phyloP scores from a whole-genome alignment of 495 filamentous ascomycete species.

The Xylaria curta region DNA sequence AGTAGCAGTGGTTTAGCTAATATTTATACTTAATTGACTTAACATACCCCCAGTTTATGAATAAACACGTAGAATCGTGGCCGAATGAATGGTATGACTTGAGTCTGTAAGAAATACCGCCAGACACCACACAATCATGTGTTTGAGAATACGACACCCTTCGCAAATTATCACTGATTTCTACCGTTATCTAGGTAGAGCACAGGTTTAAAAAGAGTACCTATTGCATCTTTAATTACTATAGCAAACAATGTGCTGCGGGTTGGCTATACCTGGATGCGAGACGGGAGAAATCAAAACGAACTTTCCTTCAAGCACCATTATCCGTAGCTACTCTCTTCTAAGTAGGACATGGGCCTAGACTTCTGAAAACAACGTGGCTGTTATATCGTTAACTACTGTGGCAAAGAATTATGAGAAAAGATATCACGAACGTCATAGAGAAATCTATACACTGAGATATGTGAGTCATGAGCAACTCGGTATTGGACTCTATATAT shows the following conservation, averaged over 20 bases:
- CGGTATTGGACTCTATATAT: neutral
- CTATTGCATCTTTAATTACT: neutral
- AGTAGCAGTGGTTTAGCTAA: neutral
- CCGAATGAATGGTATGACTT: neutral
- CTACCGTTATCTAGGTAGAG: neutral
- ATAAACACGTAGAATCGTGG: neutral
- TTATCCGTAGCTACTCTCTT: neutral
- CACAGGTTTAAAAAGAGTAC: neutral
- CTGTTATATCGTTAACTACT: neutral
- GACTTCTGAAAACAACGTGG: neutral
- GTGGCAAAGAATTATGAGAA: neutral
- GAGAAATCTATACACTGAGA: neutral
- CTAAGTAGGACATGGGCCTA: neutral
- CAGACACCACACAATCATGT: neutral
- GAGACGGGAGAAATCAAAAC: neutral
- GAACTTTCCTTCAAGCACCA: neutral
- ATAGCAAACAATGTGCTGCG: neutral
- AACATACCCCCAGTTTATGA: neutral
- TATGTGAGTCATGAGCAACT: neutral
- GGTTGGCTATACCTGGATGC: neutral
- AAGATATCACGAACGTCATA: neutral
- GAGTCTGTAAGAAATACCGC: neutral
- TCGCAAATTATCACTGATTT: neutral
- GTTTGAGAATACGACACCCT: neutral
- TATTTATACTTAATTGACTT: slow-evolving; percentile 7